Evolutionary conservation across 2,329 filamentous ascomycete genomes (phyloP).

Genomic region (Xylaria sp.): DNA sequence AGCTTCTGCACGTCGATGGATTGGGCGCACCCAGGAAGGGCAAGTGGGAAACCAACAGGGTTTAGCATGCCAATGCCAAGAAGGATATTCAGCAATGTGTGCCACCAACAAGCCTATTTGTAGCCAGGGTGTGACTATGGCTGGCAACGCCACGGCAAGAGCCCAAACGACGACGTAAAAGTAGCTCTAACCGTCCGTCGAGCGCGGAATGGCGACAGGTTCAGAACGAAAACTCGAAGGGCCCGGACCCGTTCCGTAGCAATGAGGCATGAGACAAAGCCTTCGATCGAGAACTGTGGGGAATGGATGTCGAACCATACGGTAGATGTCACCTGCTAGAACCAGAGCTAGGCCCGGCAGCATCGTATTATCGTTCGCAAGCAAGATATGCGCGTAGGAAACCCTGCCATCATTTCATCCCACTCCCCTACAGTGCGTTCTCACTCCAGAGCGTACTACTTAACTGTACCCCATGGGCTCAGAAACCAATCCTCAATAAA

Average conservation of each 20-base stretch:
- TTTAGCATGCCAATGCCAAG: constrained; percentile 31
- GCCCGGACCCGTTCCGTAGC: background rate
- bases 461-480: background rate
- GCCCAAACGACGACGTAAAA: constrained; percentile 8
- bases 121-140: constrained; percentile 8
- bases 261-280: background rate
- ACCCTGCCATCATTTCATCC: constrained; percentile 35
- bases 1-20: constrained; percentile 38
- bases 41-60: constrained; percentile 31
- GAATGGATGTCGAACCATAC: constrained; percentile 11
- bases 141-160: constrained; percentile 9
- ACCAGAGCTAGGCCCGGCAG: constrained; percentile 33
- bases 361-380: constrained; percentile 20
- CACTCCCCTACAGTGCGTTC: constrained; percentile 26
- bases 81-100: constrained; percentile 10
- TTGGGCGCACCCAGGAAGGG: constrained; percentile 34
- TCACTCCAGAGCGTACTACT: background rate
- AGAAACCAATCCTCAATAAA: background rate
- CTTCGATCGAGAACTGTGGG: background rate
- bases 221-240: background rate
- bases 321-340: constrained; percentile 35
- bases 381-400: constrained; percentile 9
- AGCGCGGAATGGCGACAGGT: constrained; percentile 4
- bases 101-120: constrained; percentile 15
- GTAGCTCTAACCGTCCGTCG: background rate